These are phyloP conservation scores for Cutaneotrichosporon cutaneum DNA, from an alignment of 1,284 basidiomycete species.

Conservation along the genomic window DNA sequence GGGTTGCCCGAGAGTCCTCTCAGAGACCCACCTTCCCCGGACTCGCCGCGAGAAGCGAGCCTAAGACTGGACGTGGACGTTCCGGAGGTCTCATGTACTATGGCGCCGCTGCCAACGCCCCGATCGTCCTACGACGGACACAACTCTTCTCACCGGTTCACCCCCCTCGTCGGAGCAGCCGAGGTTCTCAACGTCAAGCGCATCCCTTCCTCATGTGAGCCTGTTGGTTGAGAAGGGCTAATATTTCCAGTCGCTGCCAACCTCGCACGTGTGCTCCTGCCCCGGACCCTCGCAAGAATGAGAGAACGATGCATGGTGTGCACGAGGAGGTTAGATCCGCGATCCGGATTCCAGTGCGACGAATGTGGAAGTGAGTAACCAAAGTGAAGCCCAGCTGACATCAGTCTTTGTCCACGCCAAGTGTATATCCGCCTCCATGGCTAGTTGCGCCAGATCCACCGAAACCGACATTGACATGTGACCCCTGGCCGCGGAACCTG, in stretches of 20 bases:
- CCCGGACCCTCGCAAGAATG: not conserved
- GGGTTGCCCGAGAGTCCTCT: not conserved
- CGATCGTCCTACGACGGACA: not conserved
- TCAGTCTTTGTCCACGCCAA: conserved; percentile 3
- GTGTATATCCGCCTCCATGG: not conserved
- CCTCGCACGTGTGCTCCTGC: conserved; percentile 8
- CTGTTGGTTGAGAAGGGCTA: not conserved
- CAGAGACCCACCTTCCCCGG: not conserved
- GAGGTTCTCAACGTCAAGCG: not conserved
- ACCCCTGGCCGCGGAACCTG: not conserved
- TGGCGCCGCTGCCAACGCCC: not conserved
- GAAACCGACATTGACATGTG: conserved; percentile 4
- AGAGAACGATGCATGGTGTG: conserved; percentile 14
- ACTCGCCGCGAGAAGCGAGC: not conserved
- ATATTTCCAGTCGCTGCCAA: conserved; percentile 10
- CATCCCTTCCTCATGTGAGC: not conserved
- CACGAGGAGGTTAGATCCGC: conserved; percentile 5
- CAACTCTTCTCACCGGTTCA: not conserved
- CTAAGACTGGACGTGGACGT: not conserved
- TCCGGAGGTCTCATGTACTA: not conserved
- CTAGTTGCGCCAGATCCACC: not conserved
- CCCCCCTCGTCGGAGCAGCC: not conserved
- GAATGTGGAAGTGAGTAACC: conserved; percentile 15
- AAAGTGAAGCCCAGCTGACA: not conserved
- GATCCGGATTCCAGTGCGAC: conserved; percentile 16